These are phyloP conservation scores for Monocercomonoides exilis DNA, from an alignment of 78 protist genomes.

Conservation along the genomic window DNA sequence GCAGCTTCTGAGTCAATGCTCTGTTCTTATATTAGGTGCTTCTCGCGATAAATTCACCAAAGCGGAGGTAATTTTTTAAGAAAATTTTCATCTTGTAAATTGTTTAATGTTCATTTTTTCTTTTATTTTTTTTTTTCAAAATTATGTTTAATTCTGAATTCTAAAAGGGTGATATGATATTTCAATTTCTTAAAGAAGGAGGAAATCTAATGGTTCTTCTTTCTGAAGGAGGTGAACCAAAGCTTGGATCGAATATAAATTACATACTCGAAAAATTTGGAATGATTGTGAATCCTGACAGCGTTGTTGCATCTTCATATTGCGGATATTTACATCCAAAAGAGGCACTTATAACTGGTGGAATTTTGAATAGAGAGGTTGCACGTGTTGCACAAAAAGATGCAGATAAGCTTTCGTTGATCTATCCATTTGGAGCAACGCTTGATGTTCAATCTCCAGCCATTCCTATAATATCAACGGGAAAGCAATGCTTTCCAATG, in stretches of 20 bases:
- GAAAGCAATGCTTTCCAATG: constrained; percentile 52
- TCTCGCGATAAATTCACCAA: constrained; percentile 38
- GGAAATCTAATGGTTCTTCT: constrained; percentile 43
- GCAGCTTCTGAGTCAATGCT: neutral
- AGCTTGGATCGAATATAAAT: constrained; percentile 38
- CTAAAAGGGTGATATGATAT: constrained; percentile 33
- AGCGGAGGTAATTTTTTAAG: neutral
- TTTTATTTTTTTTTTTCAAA: too few species aligned
- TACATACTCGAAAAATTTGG: constrained; percentile 46
- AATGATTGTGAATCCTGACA: constrained; percentile 52
- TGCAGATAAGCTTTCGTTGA: constrained; percentile 18
- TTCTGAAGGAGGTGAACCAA: constrained; percentile 52
- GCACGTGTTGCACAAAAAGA: neutral
- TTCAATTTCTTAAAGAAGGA: constrained; percentile 27
- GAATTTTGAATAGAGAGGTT: constrained; percentile 46
- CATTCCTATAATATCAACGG: constrained; percentile 55
- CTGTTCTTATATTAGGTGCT: constrained; percentile 26
- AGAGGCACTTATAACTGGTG: constrained; percentile 34
- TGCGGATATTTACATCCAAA: constrained; percentile 61
- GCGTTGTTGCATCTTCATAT: constrained; percentile 48
- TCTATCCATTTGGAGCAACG: constrained; percentile 63
- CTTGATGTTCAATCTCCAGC: constrained; percentile 68
- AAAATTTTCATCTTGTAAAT: neutral
- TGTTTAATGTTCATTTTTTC: neutral
- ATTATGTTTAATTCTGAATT: neutral